phyloP scores from a whole-genome alignment of 139 green algal genomes.

The Tetraselmis chui region DNA sequence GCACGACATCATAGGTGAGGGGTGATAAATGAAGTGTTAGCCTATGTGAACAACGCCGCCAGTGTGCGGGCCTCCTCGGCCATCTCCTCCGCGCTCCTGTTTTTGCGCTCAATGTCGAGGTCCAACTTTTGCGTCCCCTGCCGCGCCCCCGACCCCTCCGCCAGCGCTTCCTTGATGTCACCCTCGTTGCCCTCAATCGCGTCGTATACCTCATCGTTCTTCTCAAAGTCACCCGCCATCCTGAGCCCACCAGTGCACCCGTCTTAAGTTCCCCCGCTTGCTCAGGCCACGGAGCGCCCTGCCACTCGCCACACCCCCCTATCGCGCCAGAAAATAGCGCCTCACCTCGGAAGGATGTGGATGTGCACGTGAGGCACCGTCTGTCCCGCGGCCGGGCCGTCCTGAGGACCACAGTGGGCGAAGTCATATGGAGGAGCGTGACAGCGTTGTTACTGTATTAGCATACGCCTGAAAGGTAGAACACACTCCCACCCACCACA shows the following conservation, averaged over 20 bases:
- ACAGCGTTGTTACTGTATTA: too few species aligned
- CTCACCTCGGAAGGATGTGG: conserved; percentile 72
- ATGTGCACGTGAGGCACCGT: conserved; percentile 95
- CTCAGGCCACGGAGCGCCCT: too few species aligned
- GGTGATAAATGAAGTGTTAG: too few species aligned
- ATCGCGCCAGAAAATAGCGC: too few species aligned
- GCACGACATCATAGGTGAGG: too few species aligned
- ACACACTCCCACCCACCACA: too few species aligned
- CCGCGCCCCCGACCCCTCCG: not conserved
- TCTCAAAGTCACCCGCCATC: conserved; percentile 72
- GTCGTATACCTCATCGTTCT: conserved; percentile 91
- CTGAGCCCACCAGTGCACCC: conserved; percentile 14
- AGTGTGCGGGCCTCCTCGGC: conserved; percentile 64
- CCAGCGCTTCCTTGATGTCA: not conserved
- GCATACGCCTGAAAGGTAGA: too few species aligned
- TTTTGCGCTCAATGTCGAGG: conserved; percentile 60
- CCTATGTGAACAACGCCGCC: conserved; percentile 34
- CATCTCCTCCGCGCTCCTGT: conserved; percentile 75
- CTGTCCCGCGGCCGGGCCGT: conserved; percentile 73
- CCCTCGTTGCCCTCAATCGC: conserved; percentile 43
- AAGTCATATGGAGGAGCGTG: too few species aligned
- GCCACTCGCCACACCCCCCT: too few species aligned
- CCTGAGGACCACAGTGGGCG: conserved; percentile 18
- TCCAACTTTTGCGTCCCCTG: conserved; percentile 45
- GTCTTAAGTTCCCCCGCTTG: too few species aligned